phyloP scores from a whole-genome alignment of 2,329 filamentous ascomycete genomes.

The Drechslerella dactyloides region DNA sequence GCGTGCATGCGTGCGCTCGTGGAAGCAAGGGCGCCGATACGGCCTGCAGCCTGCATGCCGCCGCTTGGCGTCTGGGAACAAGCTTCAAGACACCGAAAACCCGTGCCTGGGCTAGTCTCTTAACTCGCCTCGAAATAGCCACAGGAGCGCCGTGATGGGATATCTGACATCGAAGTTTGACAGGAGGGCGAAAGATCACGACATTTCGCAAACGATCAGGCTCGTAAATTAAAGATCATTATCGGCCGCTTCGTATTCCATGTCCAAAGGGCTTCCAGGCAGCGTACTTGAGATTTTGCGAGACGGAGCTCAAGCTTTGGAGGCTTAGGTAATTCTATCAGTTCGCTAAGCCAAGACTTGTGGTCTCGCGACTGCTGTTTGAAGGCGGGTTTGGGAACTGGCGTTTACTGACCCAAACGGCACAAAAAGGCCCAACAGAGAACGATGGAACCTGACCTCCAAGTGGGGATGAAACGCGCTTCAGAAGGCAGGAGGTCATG shows the following conservation, averaged over 20 bases:
- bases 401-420: slow-evolving; percentile 27
- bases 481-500: slow-evolving; percentile 40
- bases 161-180: background rate
- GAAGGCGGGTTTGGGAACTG: slow-evolving; percentile 26
- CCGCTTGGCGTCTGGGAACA: slow-evolving; percentile 40
- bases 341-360: slow-evolving; percentile 12
- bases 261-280: slow-evolving; percentile 7
- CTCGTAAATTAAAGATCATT: background rate
- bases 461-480: slow-evolving; percentile 51
- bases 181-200: background rate
- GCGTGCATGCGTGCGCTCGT: background rate
- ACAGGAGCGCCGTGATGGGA: background rate
- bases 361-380: slow-evolving; percentile 43
- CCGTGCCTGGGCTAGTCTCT: background rate
- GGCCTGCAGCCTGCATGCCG: slow-evolving; percentile 28
- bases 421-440: slow-evolving; percentile 48
- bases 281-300: slow-evolving; percentile 36
- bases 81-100: slow-evolving; percentile 29
- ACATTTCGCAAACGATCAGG: background rate
- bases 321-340: background rate
- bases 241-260: slow-evolving; percentile 32
- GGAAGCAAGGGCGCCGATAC: slow-evolving; percentile 7
- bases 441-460: slow-evolving; percentile 27
- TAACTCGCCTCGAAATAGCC: background rate
- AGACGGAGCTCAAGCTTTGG: slow-evolving; percentile 31